Conservation (phyloP, 116 monocot genomes). For the Dioscorea cayenensis region DNA sequence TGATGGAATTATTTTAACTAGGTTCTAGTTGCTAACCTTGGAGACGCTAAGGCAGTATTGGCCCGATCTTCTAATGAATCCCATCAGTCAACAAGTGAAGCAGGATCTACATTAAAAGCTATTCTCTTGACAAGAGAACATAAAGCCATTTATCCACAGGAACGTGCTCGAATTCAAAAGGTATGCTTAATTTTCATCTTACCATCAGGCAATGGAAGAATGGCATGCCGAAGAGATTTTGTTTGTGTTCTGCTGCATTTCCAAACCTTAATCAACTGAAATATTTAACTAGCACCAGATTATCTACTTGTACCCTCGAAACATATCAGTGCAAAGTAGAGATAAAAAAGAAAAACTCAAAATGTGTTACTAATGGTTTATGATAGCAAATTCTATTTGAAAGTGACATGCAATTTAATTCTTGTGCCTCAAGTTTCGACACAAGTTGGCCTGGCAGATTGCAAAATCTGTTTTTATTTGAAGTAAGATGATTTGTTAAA, state of each 20-base stretch:
- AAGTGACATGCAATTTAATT: not conserved
- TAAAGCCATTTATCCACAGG: conserved; percentile 81
- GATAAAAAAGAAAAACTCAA: not conserved
- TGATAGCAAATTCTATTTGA: not conserved
- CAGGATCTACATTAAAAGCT: conserved; percentile 43
- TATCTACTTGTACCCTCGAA: not conserved
- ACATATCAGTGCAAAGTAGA: not conserved
- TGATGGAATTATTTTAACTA: conserved; percentile 13
- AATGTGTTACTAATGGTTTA: not conserved
- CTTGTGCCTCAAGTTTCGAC: not conserved
- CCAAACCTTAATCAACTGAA: not conserved
- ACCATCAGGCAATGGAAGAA: too few relatives aligned
- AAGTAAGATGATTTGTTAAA: too few relatives aligned
- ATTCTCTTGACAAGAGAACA: conserved; percentile 93
- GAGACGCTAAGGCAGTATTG: conserved; percentile 85
- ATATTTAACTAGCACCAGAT: not conserved
- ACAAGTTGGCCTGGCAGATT: not conserved
- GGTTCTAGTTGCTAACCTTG: conserved; percentile 88
- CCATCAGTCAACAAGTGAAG: conserved; percentile 10
- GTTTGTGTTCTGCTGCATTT: not conserved
- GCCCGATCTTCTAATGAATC: conserved; percentile 43
- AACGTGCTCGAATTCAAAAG: conserved; percentile 75
- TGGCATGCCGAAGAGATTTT: not conserved
- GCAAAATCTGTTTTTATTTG: too few relatives aligned
- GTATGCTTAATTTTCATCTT: conserved; percentile 18